phyloP scores from a whole-genome alignment of 2,329 filamentous ascomycete species.

The Colletotrichum viniferum region DNA sequence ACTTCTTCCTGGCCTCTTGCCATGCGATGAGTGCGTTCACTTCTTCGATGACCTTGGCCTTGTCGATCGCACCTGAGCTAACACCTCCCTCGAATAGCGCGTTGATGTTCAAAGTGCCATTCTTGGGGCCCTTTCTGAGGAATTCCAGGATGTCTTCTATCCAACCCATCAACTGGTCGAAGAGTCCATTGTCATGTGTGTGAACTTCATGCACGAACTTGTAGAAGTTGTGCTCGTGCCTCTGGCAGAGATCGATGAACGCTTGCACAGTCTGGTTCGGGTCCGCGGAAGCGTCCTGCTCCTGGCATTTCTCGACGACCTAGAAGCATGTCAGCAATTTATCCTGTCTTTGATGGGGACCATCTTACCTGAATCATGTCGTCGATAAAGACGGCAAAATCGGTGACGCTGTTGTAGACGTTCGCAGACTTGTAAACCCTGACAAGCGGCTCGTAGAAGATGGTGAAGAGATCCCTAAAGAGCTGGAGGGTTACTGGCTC shows the following conservation, averaged over 20 bases:
- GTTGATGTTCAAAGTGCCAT: conserved; percentile 92
- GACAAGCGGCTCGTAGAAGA: conserved; percentile 97
- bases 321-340: conserved; percentile 25
- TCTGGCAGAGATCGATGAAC: conserved; percentile 94
- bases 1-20: conserved; percentile 96
- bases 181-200: conserved; percentile 93
- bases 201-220: conserved; percentile 99
- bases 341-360: background rate
- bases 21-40: conserved; percentile 87
- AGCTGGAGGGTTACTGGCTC: conserved; percentile 97
- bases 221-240: conserved; percentile 97
- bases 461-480: conserved; percentile 94
- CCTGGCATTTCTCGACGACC: conserved; percentile 69
- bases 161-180: conserved; percentile 96
- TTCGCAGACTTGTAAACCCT: conserved; percentile 98
- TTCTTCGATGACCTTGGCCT: conserved; percentile 74
- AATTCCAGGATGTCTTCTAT: conserved; percentile 95
- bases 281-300: conserved; percentile 87
- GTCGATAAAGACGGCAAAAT: conserved; percentile 91
- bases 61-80: conserved; percentile 70
- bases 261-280: conserved; percentile 98
- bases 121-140: conserved; percentile 81
- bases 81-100: conserved; percentile 85
- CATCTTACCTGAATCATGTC: conserved; percentile 79
- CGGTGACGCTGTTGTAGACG: conserved; percentile 95